Base-by-base conservation (phyloP, 2,329 filamentous ascomycete species). In the Beauveria asiatica region DNA sequence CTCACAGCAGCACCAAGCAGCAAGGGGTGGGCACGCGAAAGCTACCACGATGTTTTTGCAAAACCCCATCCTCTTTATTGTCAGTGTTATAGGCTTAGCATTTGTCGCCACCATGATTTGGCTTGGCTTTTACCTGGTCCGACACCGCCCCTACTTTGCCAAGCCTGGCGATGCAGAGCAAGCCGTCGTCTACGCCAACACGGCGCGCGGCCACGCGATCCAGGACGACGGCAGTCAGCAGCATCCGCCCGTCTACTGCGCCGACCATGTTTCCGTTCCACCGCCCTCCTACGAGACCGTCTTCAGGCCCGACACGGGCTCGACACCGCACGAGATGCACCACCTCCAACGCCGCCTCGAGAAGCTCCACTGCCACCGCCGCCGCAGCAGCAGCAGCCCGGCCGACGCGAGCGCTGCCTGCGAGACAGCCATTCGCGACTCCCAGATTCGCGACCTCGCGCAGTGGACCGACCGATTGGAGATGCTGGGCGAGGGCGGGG, bases 381-480 rank as follows among this genome's bases (percentile, higher is more conserved):
- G 46, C 11, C 5, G 37, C 37, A 16, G 23, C 7, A 13, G 46
- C 7, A 4, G 37, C 37, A 16, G 23, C 10, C 16, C 5, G 8
- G 44, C 11, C n/a, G 19, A 39, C 30, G 17, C 46, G n/a, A 50
- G 52, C 10, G 25, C 39, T 5, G 25, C 39, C 19, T 27, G 50
- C 9, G 60, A 63, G 33, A 54, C 39, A 13, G 49, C 59, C 9
- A 61, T 62, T 10, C 61, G 59, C 21, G 27, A 50, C 11, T 60
- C 62, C 10, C 62, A 64, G 25, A 59, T 62, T 21, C 58, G 48
- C 3, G 39, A 49, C 42, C 52, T 65, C 10, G 21, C 50, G 23
- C 51, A n/a, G 17, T 64, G 64, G 62, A 65, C 64, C 5, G 42
- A 57, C 23, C 50, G 60, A 11, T 59, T 65, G 39, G 62, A 65